Base-by-base conservation (phyloP, 2,329 filamentous ascomycete genomes). In the Endoconidiophora polonica region DNA sequence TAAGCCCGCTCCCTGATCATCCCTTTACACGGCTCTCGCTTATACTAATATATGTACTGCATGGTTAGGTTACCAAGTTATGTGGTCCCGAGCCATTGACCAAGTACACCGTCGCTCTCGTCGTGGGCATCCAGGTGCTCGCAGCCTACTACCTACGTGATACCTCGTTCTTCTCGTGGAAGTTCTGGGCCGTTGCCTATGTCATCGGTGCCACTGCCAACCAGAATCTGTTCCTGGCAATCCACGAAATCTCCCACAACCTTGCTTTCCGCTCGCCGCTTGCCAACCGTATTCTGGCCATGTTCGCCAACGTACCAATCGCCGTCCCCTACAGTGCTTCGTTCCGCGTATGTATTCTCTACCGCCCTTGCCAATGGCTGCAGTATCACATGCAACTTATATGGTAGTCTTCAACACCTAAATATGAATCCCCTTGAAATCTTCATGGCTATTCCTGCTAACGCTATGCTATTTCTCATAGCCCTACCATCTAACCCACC, bases 191-290 rank as follows among this genome's bases (percentile, higher is more conserved):
- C 50, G 83, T 87, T 0, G 87, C 86, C 56, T 98, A 98, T 66
- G 68, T 94, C 49, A 73, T 98, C 55, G 91, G 91, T 52, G 91
- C 91, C 26, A 96, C 91, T 0, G 81, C 90, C 49, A 98, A 96
- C 71, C 91, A 98, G 72, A 98, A 98, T 66, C 77, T 96, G 46
- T 98, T 98, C 70, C 79, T 98, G 40, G 87, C 91, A 53, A 98
- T 98, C 61, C 91, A 98, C 69, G 91, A 98, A 68, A 96, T 98
- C 64, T 94, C 86, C 14, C 91, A 98, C 69, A 98, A 98, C 63
- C 73, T 98, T 55, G 91, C 90, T 36, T 96, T 96, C 72, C 79
- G 78, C 57, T 88, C 79, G 23, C 74, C 85, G 1, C 63, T 80
- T 40, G 81, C 79, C 54, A 98, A 98, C 67, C 74, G 91, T 18